phyloP scores from a whole-genome alignment of 2,329 filamentous ascomycete species.

The Ceratocystiopsis brevicomis region DNA sequence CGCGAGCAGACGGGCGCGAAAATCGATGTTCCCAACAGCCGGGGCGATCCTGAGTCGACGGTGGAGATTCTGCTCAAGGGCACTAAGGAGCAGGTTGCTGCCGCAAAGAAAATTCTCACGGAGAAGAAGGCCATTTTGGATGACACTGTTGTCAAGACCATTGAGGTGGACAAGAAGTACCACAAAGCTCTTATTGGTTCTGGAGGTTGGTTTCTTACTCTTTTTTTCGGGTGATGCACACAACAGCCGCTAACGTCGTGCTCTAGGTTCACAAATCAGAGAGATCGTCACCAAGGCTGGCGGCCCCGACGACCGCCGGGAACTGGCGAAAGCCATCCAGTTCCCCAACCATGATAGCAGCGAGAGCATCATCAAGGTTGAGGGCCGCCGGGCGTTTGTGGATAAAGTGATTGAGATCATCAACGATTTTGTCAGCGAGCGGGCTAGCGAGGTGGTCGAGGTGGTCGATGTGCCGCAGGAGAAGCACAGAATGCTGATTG shows the following conservation, averaged over 20 bases:
- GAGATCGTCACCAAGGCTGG: slow-evolving; percentile 76
- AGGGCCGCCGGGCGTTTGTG: slow-evolving; percentile 67
- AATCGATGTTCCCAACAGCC: slow-evolving; percentile 75
- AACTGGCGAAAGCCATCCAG: slow-evolving; percentile 74
- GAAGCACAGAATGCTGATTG: slow-evolving; percentile 82
- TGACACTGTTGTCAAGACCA: slow-evolving; percentile 63
- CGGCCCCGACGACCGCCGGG: slow-evolving; percentile 68
- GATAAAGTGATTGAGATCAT: slow-evolving; percentile 77
- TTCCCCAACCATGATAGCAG: slow-evolving; percentile 81
- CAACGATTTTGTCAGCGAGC: slow-evolving; percentile 60
- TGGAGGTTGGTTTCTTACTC: slow-evolving; percentile 37
- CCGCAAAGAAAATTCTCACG: slow-evolving; percentile 77
- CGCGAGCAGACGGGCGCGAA: slow-evolving; percentile 68
- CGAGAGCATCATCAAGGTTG: slow-evolving; percentile 69
- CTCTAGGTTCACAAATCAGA: slow-evolving; percentile 59
- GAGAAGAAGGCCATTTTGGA: slow-evolving; percentile 78
- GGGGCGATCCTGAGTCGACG: slow-evolving; percentile 48
- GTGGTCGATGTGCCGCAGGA: slow-evolving; percentile 67
- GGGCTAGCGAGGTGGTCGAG: slow-evolving; percentile 65
- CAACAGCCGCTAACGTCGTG: slow-evolving; percentile 13
- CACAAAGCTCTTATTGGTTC: slow-evolving; percentile 79
- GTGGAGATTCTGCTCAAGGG: slow-evolving; percentile 87
- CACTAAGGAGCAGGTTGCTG: slow-evolving; percentile 74
- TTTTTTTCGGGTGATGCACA: background rate
- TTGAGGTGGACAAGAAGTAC: slow-evolving; percentile 88